These are phyloP conservation scores for Sarocladium strictum DNA, from an alignment of 2,329 filamentous ascomycete genomes.

Conservation along the genomic window DNA sequence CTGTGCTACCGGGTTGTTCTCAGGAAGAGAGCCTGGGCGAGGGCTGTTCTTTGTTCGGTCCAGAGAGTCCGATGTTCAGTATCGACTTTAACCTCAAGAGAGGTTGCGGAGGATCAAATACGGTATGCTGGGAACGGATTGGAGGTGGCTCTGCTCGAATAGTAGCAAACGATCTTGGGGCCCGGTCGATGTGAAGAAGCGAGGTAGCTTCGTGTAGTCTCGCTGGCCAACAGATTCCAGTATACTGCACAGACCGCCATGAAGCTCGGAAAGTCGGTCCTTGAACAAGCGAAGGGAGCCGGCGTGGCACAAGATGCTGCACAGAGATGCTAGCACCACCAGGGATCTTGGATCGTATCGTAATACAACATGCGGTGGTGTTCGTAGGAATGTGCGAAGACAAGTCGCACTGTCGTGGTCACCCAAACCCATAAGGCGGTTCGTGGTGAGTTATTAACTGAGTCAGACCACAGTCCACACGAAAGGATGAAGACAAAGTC, in stretches of 20 bases:
- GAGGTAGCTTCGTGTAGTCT: not conserved
- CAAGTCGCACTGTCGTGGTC: not conserved
- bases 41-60: too few species aligned
- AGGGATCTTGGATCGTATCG: conserved; percentile 35
- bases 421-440: not conserved
- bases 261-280: conserved; percentile 13
- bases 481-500: not conserved
- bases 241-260: not conserved
- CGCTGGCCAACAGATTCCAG: not conserved
- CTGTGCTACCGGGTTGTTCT: not conserved
- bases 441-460: not conserved
- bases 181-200: not conserved
- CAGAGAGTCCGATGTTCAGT: too few species aligned
- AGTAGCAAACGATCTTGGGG: not conserved
- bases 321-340: conserved; percentile 41
- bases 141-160: not conserved
- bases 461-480: not conserved
- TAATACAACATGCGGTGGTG: conserved; percentile 45
- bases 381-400: not conserved
- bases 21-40: too few species aligned
- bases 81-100: not conserved
- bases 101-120: not conserved
- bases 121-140: not conserved
- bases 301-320: conserved; percentile 46
- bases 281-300: conserved; percentile 27